Evolutionary conservation across 495 filamentous ascomycete species (phyloP).

Genomic region (Aspergillus coremiiformis): DNA sequence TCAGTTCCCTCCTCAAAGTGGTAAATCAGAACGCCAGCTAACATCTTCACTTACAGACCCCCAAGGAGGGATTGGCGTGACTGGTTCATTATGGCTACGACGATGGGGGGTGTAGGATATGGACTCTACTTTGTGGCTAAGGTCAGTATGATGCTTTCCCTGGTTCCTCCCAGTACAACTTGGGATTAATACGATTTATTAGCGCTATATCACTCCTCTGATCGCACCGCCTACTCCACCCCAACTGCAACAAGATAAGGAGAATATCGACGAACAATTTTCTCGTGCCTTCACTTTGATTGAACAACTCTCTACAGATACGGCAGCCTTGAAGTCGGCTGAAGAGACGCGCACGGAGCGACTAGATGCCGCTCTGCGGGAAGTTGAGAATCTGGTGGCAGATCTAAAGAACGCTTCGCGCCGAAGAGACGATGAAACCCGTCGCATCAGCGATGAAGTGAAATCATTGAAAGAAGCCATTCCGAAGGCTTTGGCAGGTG

Average conservation of each 20-base stretch:
- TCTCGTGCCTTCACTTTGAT: constrained; percentile 83
- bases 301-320: constrained; percentile 86
- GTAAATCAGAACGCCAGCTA: constrained; percentile 5
- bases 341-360: constrained; percentile 80
- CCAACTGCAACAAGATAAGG: constrained; percentile 87
- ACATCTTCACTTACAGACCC: constrained; percentile 19
- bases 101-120: constrained; percentile 77
- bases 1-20: neutral
- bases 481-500: constrained; percentile 77
- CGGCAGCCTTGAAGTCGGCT: constrained; percentile 72
- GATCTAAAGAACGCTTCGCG: constrained; percentile 72
- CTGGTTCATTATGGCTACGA: constrained; percentile 96
- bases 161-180: neutral
- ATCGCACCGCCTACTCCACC: constrained; percentile 91
- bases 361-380: constrained; percentile 71
- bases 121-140: constrained; percentile 83
- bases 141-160: constrained; percentile 33
- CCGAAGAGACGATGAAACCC: constrained; percentile 75
- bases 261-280: constrained; percentile 84
- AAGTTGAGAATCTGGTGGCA: constrained; percentile 73
- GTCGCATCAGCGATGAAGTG: constrained; percentile 80
- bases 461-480: constrained; percentile 72
- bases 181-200: constrained; percentile 8
- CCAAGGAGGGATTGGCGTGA: constrained; percentile 93
- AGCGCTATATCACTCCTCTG: constrained; percentile 86